Base-by-base conservation (phyloP, 2,329 filamentous ascomycete species). In the Penicillium fuscoglaucum region DNA sequence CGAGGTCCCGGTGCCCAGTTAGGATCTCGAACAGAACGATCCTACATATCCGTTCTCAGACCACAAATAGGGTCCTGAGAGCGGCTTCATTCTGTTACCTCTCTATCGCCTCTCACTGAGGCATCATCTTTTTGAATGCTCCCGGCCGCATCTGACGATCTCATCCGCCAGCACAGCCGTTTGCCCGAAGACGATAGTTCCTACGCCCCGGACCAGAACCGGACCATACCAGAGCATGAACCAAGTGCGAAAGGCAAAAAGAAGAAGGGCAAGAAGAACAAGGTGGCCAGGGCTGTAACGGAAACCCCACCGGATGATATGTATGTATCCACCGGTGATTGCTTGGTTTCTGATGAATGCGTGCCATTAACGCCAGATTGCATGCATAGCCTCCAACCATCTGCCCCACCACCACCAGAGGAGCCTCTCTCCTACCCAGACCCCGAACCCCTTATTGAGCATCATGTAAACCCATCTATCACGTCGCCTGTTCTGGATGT, bases 71-170 rank as follows among this genome's bases (percentile, higher is more conserved):
- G 70, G 69, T 71, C 64, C 63, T 68, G 70, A 68, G 72, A 65
- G 68, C 71, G 70, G 72, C 61, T 50, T 45, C 10, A 31, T 49
- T 61, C 47, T 40, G 55, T 53, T 41, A 39, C 47, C 46, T 62
- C 43, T 47, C 35, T 44, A 49, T 65, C 65, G 71, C 69, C 70
- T 70, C 68, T 55, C 48, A 52, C 53, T 60, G 70, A 72, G 71
- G 71, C 66, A 64, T 64, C 60, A 60, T 66, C 64, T 70, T 37
- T 68, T 77, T 78, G 73, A 70, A 78, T 78, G 76, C 74, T 71
- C 71, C 73, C 74, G 67, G 73, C 69, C 68, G 70, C 71, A 57
- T 73, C 73, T 66, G 75, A 75, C 70, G 70, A 74, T 63, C 59
- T 68, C 56, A 72, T 71, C 64, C 71, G 68, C 68, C 74, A 72